Evolutionary conservation across 2,329 filamentous ascomycete genomes (phyloP), one percentile per base, ranked within the genome.

Genomic region (Nigrospora sphaerica): DNA sequence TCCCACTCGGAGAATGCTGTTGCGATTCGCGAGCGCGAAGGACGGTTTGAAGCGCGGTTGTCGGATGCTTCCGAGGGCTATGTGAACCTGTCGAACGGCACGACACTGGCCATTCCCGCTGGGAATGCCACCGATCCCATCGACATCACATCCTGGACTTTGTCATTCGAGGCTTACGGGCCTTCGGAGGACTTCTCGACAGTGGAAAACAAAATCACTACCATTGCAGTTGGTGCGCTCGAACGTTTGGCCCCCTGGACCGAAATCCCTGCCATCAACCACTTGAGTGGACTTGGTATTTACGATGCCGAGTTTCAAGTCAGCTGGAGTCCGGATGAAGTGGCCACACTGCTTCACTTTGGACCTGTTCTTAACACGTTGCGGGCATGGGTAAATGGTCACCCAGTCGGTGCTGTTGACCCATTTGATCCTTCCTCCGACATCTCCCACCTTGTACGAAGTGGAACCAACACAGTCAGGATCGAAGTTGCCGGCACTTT

Each of bases 301-400:
- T 48, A 48, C 37, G 32, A 37, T 13, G 38, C 42, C 3, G 32
- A 10, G 4, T 48, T 48, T 16, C 17, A 42, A 16, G 17, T 39
- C 19, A 23, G 19, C 19, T 23, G 19, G 19, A 23, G 18, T 36
- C 36, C 16, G 4, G 19, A 32, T 16, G 16, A 40, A 28, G 31
- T 14, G 32, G 42, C 42, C n/a, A 17, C 36, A 7, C 9, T 40
- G 6, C 14, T 43, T 17, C n/a, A 32, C 14, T 45, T 48, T 14
- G 46, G 46, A 6, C 42, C 46, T 1, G 42, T 48, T 12, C 18
- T 45, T 14, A 34, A 48, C 31, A 48, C 46, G 10, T 19, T 48
- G 32, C 28, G 46, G 18, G 46, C 42, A 6, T 48, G 46, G 46
- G 33, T 48, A 17, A 45, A 48, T 34, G 46, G 42, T 12, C 14